phyloP scores from a whole-genome alignment of 108 stramenopile genomes.

The Pseudonitzschia multistriata region DNA sequence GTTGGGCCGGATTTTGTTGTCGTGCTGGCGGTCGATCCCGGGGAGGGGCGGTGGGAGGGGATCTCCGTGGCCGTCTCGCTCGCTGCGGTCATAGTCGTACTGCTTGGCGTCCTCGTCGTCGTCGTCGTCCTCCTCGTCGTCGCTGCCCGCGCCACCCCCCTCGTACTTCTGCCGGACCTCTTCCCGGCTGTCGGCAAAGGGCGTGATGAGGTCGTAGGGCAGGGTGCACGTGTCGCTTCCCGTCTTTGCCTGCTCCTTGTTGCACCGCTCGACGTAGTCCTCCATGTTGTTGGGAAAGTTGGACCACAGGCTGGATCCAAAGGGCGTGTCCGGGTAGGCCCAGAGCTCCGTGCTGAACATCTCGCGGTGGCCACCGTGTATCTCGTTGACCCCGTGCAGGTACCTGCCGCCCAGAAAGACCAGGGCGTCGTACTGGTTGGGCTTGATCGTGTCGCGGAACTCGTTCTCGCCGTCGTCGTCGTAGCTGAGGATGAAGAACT shows the following conservation, averaged over 20 bases:
- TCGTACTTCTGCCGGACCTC: conserved; percentile 27
- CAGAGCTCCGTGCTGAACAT: conserved; percentile 44
- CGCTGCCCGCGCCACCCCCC: not conserved
- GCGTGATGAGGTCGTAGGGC: conserved; percentile 13
- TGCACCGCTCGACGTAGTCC: conserved; percentile 25
- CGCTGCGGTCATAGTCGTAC: not conserved
- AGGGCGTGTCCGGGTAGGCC: conserved; percentile 38
- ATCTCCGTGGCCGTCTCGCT: not conserved
- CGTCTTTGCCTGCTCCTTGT: conserved; percentile 17
- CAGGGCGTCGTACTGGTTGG: conserved; percentile 34
- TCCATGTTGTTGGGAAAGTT: conserved; percentile 29
- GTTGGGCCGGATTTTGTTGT: conserved; percentile 15
- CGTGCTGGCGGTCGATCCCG: conserved; percentile 2
- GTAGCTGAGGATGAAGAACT: conserved; percentile 23
- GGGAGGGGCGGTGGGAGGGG: not conserved
- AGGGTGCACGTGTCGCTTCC: conserved; percentile 13
- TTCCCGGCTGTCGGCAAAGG: conserved; percentile 11
- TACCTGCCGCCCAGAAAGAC: conserved; percentile 40
- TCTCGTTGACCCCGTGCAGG: conserved; percentile 37
- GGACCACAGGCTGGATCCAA: conserved; percentile 33
- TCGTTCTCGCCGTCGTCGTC: conserved; percentile 7
- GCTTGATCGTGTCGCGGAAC: conserved; percentile 11
- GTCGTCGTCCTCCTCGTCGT: not conserved
- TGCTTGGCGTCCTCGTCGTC: not conserved
- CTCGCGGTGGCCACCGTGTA: conserved; percentile 35